Conservation (phyloP, 2,329 filamentous ascomycete species). For the Paraphoma chrysanthemicola region DNA sequence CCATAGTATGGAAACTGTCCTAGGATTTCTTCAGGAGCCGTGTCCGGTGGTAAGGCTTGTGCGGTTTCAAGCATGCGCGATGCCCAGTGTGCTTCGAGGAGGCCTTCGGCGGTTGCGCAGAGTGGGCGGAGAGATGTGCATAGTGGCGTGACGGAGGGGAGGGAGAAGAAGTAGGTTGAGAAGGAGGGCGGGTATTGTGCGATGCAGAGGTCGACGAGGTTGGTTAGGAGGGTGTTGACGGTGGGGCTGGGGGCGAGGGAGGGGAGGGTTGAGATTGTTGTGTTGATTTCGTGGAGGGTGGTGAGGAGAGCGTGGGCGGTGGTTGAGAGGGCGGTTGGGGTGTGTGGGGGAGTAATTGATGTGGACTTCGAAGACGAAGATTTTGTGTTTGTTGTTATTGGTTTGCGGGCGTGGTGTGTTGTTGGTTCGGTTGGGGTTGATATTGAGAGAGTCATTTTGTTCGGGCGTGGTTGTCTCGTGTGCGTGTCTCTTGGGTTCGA, state of each 20-base stretch:
- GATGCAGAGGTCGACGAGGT: constrained; percentile 49
- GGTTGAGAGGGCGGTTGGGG: constrained; percentile 23
- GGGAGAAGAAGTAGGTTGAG: constrained; percentile 35
- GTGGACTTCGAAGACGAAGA: not conserved
- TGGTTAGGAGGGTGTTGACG: constrained; percentile 46
- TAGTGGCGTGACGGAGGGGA: constrained; percentile 40
- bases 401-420: too few species aligned
- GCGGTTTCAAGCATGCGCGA: constrained; percentile 34
- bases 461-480: too few species aligned
- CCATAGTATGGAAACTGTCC: constrained; percentile 56
- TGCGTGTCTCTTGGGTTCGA: not conserved
- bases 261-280: constrained; percentile 15
- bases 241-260: constrained; percentile 39
- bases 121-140: constrained; percentile 50
- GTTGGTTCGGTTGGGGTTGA: too few species aligned
- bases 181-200: constrained; percentile 27
- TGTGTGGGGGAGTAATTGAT: constrained; percentile 27
- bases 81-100: constrained; percentile 56
- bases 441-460: too few species aligned
- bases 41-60: not conserved
- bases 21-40: constrained; percentile 19
- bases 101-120: constrained; percentile 55
- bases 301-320: constrained; percentile 26
- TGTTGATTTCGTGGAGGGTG: constrained; percentile 30
- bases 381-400: not conserved